Evolutionary conservation across 2,329 filamentous ascomycete species (phyloP), one percentile per base, ranked within the genome.

Genomic region (Pseudocercospora fuligena): DNA sequence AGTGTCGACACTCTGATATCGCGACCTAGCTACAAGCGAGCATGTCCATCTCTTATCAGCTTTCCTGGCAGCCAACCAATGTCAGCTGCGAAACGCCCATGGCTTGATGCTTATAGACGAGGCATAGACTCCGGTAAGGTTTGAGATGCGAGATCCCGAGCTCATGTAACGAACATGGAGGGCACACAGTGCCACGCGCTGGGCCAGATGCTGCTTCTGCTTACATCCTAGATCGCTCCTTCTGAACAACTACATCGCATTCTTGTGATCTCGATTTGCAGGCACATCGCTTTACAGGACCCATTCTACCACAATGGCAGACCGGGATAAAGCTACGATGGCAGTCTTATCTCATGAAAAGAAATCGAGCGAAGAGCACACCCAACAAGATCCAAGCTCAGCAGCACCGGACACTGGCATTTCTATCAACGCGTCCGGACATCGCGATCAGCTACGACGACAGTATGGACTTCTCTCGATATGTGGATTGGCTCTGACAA

Each of bases 391-490:
- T 16, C 25, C 14, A 25, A 11, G 25, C 19, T 29, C 49, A 25
- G 14, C 19, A 25, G 9, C 23, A 54, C 21, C 49, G 73, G 75
- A 43, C 33, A 16, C 12, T 36, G 82, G 83, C 11, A 77, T 82
- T 33, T 73, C 82, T n/a, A 76, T 90, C 74, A 90, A 90, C 73
- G 87, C 87, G 0, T 88, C 88, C 1, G 88, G 88, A 5, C 87
- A 90, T 76, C 81, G 80, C 67, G 88, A 90, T 75, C 87, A 90
- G 75, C 78, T 90, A 43, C 84, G 85, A 65, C 82, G 88, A 16
- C 88, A 90, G 72, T 90, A 89, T 75, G 84, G 86, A 40, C 78
- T 90, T 8, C 71, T 88, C 56, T 85, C 84, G 60, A 84, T 89
- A 49, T 86, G 87, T 60, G 87, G 86, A 25, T 67, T 78, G 54